Base-by-base conservation (phyloP, 768 basidiomycete genomes). In the Pulveroboletus sp. region DNA sequence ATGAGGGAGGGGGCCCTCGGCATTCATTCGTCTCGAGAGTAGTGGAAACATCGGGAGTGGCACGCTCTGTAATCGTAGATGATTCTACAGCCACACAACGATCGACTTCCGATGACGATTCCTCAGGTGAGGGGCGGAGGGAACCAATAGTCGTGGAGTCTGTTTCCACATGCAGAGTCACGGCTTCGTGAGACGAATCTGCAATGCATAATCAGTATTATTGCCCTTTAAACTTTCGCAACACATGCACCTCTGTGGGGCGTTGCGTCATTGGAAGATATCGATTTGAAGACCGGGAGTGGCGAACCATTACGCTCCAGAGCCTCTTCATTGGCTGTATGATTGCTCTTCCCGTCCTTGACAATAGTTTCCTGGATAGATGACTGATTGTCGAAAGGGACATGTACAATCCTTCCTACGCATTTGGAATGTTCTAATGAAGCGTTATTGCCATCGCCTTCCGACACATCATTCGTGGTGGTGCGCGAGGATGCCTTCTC, bases 401-500 rank as follows among this genome's bases (percentile, higher is more conserved):
- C 33, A 52, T 48, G 52, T 27, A 41, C 40, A 31, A 45, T 24
- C 32, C 46, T 57, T 55, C 65, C 60, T 54, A 54, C 46, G 58
- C 33, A 41, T 45, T 52, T 46, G 30, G 58, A 56, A 49, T 24
- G 31, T 60, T 65, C 63, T 42, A 36, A 54, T 46, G 35, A 45
- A 58, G 45, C 39, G 44, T 51, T 50, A n/a, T 31, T 43, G 27
- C 47, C 54, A 52, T 46, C 33, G 10, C 37, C 36, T 35, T 49
- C 52, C 54, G 48, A 47, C 45, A 52, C 41, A 30, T 50, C 42
- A 26, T 54, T 51, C 49, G 21, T 21, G 21, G 51, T 42, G 52
- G 47, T 42, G 47, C 37, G 28, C 40, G 35, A 66, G 59, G 39
- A 67, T 64, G 49, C 61, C 65, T 58, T 63, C 65, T 51, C 73